Evolutionary conservation across 106 monocot genomes (phyloP), one percentile per base, ranked within the genome.

Genomic region (Platanthera guangdongensis): DNA sequence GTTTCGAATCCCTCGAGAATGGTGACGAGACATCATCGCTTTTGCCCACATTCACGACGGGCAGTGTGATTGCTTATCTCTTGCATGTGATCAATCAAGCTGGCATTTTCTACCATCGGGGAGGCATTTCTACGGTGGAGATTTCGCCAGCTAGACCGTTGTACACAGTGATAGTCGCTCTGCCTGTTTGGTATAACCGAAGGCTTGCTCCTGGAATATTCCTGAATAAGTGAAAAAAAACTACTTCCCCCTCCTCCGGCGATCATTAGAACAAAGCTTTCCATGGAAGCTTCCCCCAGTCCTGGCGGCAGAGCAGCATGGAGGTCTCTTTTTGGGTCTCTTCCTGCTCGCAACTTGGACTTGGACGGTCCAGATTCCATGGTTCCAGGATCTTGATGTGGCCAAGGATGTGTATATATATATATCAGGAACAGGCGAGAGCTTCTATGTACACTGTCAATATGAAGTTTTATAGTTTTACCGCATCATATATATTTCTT

Each of bases 131-230:
- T 19, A 18, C 59, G 21, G 21, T 60, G 59, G 19, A 55, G 6
- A 14, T 60, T 60, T 60, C 9, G 59, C 59, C 59, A 60, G 19
- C 18, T 60, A 21, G 21, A 60, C 59, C n/a, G 59, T 19, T 57
- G 6, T 60, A n/a, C 7, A 60, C 59, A 60, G 8, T 21, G 59
- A 9, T 60, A 60, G 59, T 7, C 5, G 59, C 59, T 55, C 21
- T 60, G 59, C 59, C 59, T 60, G 59, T 60, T 60, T 60, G 59
- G 59, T 60, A 60, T 18, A 60, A 39, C 21, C 21, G 59, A 60
- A 60, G 18, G 59, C 59, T 60, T 60, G 59, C 21, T 60, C 21
- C 21, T 21, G 59, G 59, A 21, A 39, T 39, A 39, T 60, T 60
- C 19, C 59, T 21, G 59, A 60, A 60, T 55, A 55, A 55, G 5